Conservation (phyloP, 192 early-diverging fungal genomes). For the Polychytrium aggregatum region DNA sequence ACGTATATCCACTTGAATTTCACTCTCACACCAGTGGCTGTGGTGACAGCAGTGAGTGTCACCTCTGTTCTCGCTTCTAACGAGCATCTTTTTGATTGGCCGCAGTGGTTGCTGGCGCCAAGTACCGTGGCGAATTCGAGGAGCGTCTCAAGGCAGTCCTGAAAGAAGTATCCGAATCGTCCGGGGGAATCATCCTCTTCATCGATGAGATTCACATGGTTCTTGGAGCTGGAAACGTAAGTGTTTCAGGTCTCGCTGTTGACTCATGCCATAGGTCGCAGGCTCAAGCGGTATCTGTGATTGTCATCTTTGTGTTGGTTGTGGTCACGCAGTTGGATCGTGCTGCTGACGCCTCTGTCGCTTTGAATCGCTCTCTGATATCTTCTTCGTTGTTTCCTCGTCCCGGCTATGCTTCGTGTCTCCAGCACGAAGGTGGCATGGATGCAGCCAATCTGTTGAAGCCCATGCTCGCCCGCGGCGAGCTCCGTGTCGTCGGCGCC, state of each 20-base stretch:
- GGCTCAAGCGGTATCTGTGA: too few species aligned
- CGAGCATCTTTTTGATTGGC: neutral
- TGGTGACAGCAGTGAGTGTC: neutral
- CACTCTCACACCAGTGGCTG: neutral
- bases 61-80: neutral
- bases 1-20: neutral
- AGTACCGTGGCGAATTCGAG: conserved; percentile 97
- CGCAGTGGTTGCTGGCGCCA: conserved; percentile 75
- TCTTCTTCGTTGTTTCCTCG: too few species aligned
- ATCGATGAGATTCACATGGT: conserved; percentile 97
- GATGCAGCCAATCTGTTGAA: conserved; percentile 96
- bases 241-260: too few species aligned
- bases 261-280: too few species aligned
- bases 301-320: too few species aligned
- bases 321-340: too few species aligned
- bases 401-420: too few species aligned
- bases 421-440: conserved; percentile 81
- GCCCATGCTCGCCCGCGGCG: conserved; percentile 96
- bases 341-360: too few species aligned
- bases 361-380: too few species aligned
- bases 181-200: conserved; percentile 85
- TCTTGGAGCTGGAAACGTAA: conserved; percentile 88
- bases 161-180: conserved; percentile 86
- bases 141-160: conserved; percentile 93
- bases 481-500: conserved; percentile 89